Evolutionary conservation across 2,329 filamentous ascomycete species (phyloP).

Genomic region (Fusarium multiceps): DNA sequence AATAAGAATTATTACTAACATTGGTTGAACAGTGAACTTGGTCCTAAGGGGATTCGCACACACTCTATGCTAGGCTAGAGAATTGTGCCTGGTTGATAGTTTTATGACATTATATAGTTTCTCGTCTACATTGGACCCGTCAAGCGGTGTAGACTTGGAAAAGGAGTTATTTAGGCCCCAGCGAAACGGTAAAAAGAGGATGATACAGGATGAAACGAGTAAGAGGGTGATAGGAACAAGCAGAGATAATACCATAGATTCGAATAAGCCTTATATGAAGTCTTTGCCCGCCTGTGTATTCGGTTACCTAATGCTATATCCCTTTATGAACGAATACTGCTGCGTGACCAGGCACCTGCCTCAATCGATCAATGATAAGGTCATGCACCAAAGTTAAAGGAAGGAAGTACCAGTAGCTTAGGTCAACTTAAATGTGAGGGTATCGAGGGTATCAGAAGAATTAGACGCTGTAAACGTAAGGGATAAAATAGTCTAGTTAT

Average conservation of each 20-base stretch:
- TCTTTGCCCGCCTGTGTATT: background rate
- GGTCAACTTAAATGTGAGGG: background rate
- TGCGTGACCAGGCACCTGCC: too few species aligned
- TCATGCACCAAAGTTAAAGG: background rate
- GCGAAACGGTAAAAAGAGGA: constrained; percentile 37
- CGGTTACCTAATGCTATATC: too few species aligned
- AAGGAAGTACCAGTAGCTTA: background rate
- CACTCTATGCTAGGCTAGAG: constrained; percentile 64
- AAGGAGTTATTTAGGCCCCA: constrained; percentile 37
- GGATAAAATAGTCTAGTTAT: background rate
- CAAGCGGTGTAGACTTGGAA: constrained; percentile 21
- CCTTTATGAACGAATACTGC: too few species aligned
- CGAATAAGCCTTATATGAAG: constrained; percentile 34
- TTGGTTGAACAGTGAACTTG: constrained; percentile 59
- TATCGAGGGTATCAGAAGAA: background rate
- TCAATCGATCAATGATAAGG: too few species aligned
- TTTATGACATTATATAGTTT: constrained; percentile 32
- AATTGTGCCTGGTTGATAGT: constrained; percentile 2
- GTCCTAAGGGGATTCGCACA: constrained; percentile 64
- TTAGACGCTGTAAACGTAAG: background rate
- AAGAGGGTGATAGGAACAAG: background rate
- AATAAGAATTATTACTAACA: constrained; percentile 21
- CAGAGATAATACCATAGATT: constrained; percentile 41
- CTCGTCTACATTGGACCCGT: constrained; percentile 4
- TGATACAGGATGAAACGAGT: constrained; percentile 22